These are phyloP conservation scores for Parathielavia appendiculata DNA, from an alignment of 495 filamentous ascomycete genomes.

Conservation along the genomic window DNA sequence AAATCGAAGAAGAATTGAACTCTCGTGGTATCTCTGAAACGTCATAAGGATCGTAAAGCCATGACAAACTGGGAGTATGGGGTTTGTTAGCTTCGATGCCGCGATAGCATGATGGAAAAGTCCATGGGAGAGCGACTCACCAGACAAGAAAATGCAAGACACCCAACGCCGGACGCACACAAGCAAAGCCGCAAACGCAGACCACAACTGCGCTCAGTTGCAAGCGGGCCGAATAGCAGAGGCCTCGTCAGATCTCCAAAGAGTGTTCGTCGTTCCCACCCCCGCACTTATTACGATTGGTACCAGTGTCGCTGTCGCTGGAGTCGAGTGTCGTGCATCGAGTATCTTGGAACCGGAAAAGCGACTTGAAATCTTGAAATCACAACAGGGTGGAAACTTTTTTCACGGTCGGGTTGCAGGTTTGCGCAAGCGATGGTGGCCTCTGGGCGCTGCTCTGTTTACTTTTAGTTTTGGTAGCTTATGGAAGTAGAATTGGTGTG, in stretches of 20 bases:
- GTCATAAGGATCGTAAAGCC: conserved; percentile 35
- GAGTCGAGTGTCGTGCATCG: conserved; percentile 16
- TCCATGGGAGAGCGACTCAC: conserved; percentile 7
- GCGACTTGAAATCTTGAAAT: neutral
- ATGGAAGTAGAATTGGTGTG: conserved; percentile 13
- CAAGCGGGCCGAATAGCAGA: conserved; percentile 3
- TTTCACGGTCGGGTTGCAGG: neutral
- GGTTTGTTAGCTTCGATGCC: neutral
- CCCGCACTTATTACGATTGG: conserved; percentile 12
- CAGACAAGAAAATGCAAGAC: conserved; percentile 15
- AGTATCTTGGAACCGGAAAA: conserved; percentile 6
- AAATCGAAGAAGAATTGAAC: conserved; percentile 21
- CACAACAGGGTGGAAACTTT: neutral
- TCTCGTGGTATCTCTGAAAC: conserved; percentile 36
- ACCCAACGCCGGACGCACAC: conserved; percentile 23
- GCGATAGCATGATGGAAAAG: neutral
- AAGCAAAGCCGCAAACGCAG: conserved; percentile 11
- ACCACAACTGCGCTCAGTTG: conserved; percentile 9
- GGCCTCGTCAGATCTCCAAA: neutral
- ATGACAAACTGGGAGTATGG: conserved; percentile 9
- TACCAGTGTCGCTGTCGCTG: neutral
- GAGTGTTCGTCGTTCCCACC: conserved; percentile 11
- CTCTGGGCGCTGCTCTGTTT: conserved; percentile 26
- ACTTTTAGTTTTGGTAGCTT: conserved; percentile 27
- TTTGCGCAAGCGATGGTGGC: conserved; percentile 19